These are phyloP conservation scores for Trichopus zeylanicus DNA, from an alignment of 116 monocot genomes.

Conservation along the genomic window DNA sequence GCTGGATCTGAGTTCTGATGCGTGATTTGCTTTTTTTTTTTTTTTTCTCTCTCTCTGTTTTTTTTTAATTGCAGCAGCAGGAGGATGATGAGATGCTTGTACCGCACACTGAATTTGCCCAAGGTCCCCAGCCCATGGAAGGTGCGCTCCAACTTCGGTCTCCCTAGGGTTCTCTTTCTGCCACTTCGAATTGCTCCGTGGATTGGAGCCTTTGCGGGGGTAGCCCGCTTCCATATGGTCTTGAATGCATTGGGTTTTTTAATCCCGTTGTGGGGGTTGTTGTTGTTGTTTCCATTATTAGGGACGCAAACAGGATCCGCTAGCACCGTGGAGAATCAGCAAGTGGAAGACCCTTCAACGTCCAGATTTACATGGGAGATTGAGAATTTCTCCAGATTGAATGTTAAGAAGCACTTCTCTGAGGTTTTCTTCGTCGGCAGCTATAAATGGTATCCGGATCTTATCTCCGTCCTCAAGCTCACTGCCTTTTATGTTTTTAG, in stretches of 20 bases:
- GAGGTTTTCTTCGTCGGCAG: constrained; percentile 71
- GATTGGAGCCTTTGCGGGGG: background rate
- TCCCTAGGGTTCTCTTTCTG: background rate
- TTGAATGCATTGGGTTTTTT: background rate
- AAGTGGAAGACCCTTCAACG: constrained; percentile 62
- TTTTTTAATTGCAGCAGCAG: constrained; percentile 29
- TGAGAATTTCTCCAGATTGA: constrained; percentile 79
- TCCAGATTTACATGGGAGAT: constrained; percentile 87
- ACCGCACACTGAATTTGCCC: constrained; percentile 41
- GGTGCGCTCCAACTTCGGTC: constrained; percentile 20
- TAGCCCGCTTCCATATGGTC: background rate
- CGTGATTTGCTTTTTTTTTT: constrained; percentile 6
- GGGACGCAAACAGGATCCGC: constrained; percentile 24
- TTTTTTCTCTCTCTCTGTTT: no score
- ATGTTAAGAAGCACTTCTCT: constrained; percentile 82
- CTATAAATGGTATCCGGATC: constrained; percentile 68
- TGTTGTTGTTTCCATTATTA: background rate
- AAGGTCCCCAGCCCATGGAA: constrained; percentile 75
- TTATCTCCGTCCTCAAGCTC: background rate
- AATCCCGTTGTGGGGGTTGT: background rate
- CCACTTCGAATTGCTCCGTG: background rate
- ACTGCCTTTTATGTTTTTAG: background rate
- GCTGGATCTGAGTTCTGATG: constrained; percentile 25
- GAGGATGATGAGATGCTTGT: constrained; percentile 86
- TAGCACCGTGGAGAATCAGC: constrained; percentile 59